Base-by-base conservation (phyloP, 192 early-diverging fungal species). In the Glomus cerebriforme region DNA sequence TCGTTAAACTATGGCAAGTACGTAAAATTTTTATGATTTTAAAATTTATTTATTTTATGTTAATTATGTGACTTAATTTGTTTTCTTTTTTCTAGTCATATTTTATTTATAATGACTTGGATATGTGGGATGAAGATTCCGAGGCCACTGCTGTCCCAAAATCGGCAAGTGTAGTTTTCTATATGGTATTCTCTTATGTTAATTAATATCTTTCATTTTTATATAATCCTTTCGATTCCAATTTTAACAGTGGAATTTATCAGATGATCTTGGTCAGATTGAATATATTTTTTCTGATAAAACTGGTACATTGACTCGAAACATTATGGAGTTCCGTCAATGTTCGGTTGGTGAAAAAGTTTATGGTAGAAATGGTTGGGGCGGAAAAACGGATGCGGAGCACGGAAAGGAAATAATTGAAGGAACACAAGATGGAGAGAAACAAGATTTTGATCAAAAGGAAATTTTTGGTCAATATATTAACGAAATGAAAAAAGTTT, bases 231-330 rank as follows among this genome's bases (percentile, higher is more conserved):
- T 87, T 77, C 34, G n/a, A 17, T 74, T 59, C n/a, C 70, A 69
- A 34, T 77, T 81, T 32, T 54, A 26, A 37, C 70, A 90, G 88
- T 98, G 96, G 96, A 98, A 96, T 81, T 85, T 99, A 27, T 96
- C 94, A 15, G 98, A 99, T 79, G 98, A 99, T 80, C 85, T 99
- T 60, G 96, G 95, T 70, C 95, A 97, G 81, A 95, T 99, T 37
- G 94, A 97, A 80, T 99, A 99, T 81, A 90, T 99, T 1, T 99
- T 99, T 80, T 93, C 92, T 31, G 97, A 99, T 85, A 99, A 99
- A 80, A 99, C 97, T 22, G 97, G 97, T 19, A 97, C 97, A 7
- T 85, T 99, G 70, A 99, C 97, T 9, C 92, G 93, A 78, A 99
- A 99, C 79, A 90, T 95, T 39, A 99, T 99, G 97, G 92, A 97